Percentiles rank a stretch among this genome's conserved stretches.
These are phyloP conservation scores for Pseudodiploospora longispora DNA, from an alignment of 2,329 filamentous ascomycete genomes.

Conservation along the genomic window DNA sequence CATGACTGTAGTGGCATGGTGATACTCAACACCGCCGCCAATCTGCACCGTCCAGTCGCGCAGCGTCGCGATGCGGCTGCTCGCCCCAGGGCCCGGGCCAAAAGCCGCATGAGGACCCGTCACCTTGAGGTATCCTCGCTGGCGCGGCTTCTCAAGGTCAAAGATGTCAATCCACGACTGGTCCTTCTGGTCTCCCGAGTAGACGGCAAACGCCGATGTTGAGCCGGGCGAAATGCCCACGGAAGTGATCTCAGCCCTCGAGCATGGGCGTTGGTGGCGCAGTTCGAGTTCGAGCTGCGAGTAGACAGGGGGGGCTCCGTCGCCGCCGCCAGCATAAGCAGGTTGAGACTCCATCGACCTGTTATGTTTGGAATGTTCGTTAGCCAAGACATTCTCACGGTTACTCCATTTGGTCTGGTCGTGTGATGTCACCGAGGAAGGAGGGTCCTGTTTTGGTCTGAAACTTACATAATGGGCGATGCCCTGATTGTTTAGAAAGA, in stretches of 20 bases:
- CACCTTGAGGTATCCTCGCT: constrained; percentile 19
- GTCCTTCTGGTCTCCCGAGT: constrained; percentile 18
- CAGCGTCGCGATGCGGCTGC: constrained; percentile 19
- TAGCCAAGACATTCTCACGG: too few relatives aligned
- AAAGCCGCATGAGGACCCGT: constrained; percentile 25
- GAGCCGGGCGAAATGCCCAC: constrained; percentile 22
- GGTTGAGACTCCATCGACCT: too few relatives aligned
- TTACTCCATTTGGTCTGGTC: too few relatives aligned
- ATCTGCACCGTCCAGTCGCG: constrained; percentile 23
- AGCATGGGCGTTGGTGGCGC: constrained; percentile 19
- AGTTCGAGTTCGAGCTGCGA: constrained; percentile 14
- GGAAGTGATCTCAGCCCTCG: constrained; percentile 23
- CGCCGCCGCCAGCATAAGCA: too few relatives aligned
- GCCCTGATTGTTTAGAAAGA: not conserved
- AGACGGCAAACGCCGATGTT: constrained; percentile 21
- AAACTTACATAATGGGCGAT: constrained; percentile 3
- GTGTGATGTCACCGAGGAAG: not conserved
- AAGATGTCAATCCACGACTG: constrained; percentile 31
- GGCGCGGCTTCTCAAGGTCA: constrained; percentile 16
- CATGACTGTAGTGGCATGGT: constrained; percentile 22
- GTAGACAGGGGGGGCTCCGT: not conserved
- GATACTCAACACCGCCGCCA: constrained; percentile 20
- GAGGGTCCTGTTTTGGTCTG: not conserved
- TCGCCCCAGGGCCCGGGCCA: constrained; percentile 8
- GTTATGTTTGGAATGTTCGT: too few relatives aligned